Percentiles rank a stretch among this genome's conserved stretches.
phyloP scores from a whole-genome alignment of 495 filamentous ascomycete genomes.

The Pseudotulostoma volvatum region DNA sequence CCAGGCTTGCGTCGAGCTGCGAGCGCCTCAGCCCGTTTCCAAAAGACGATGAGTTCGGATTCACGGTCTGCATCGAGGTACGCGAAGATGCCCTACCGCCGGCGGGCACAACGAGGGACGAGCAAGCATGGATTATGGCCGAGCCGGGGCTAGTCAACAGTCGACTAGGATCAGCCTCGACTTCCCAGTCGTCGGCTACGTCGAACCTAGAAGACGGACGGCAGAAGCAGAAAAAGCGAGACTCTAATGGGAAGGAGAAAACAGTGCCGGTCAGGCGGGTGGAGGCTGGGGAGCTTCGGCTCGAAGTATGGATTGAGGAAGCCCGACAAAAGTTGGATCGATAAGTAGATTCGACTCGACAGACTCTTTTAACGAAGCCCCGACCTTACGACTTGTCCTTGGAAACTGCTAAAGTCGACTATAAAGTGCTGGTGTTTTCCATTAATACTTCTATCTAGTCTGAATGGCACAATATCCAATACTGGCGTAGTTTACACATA shows the following conservation, averaged over 20 bases:
- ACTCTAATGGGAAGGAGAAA: slow-evolving; percentile 30
- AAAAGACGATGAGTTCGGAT: slow-evolving; percentile 53
- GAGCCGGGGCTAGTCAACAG: slow-evolving; percentile 33
- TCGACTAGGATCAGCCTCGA: slow-evolving; percentile 29
- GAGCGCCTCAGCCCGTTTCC: slow-evolving; percentile 49
- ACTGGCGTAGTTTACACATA: too few species aligned
- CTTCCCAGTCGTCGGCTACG: slow-evolving; percentile 27
- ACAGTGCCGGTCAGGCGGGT: slow-evolving; percentile 38
- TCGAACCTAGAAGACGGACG: too few species aligned
- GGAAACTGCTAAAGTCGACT: slow-evolving; percentile 26
- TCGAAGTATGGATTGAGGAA: slow-evolving; percentile 42
- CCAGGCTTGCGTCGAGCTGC: slow-evolving; percentile 34
- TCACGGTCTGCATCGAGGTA: slow-evolving; percentile 75
- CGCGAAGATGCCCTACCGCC: slow-evolving; percentile 56
- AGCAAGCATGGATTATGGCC: slow-evolving; percentile 37
- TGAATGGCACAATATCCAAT: too few species aligned
- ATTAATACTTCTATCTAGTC: too few species aligned
- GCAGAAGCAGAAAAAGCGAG: slow-evolving; percentile 16
- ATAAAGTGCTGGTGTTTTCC: slow-evolving; percentile 12
- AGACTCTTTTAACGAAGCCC: too few species aligned
- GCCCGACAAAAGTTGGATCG: slow-evolving; percentile 38
- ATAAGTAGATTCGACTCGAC: too few species aligned
- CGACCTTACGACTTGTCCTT: too few species aligned
- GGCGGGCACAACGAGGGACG: slow-evolving; percentile 42
- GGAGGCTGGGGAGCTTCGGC: slow-evolving; percentile 35